phyloP scores from a whole-genome alignment of 768 basidiomycete genomes.

The Mycena galopus region DNA sequence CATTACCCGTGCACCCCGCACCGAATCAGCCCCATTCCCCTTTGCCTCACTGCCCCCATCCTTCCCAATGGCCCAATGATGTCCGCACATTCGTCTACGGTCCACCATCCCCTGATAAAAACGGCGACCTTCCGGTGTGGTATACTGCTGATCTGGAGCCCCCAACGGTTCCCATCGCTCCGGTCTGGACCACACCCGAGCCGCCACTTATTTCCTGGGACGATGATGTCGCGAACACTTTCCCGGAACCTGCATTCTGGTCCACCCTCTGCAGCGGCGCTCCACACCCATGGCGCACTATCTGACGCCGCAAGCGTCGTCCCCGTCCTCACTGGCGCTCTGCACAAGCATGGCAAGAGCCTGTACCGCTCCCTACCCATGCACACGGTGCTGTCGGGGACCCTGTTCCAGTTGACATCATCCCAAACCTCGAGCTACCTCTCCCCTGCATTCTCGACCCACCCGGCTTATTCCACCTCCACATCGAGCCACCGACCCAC shows the following conservation, averaged over 20 bases:
- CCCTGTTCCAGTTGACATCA: no score
- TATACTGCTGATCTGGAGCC: not conserved
- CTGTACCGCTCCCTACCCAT: not conserved
- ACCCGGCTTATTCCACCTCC: no score
- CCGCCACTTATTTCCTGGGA: not conserved
- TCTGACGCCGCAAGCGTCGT: not conserved
- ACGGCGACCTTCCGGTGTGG: not conserved
- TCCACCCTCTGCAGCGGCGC: not conserved
- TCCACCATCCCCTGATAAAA: not conserved
- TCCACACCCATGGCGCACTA: not conserved
- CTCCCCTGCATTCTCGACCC: no score
- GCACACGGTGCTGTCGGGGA: no score
- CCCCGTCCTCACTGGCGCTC: not conserved
- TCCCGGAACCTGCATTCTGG: not conserved
- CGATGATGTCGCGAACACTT: not conserved
- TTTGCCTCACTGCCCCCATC: not conserved
- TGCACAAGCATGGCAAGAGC: no score
- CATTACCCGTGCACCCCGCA: not conserved
- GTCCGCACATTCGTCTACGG: not conserved
- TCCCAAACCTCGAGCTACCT: no score
- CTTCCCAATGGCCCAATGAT: not conserved
- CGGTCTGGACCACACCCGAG: not conserved
- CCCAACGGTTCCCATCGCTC: not conserved
- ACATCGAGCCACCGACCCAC: no score
- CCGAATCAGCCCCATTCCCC: not conserved